These are phyloP conservation scores for Fistulinella cinereoalba DNA, from an alignment of 1,284 basidiomycete species.

Conservation along the genomic window DNA sequence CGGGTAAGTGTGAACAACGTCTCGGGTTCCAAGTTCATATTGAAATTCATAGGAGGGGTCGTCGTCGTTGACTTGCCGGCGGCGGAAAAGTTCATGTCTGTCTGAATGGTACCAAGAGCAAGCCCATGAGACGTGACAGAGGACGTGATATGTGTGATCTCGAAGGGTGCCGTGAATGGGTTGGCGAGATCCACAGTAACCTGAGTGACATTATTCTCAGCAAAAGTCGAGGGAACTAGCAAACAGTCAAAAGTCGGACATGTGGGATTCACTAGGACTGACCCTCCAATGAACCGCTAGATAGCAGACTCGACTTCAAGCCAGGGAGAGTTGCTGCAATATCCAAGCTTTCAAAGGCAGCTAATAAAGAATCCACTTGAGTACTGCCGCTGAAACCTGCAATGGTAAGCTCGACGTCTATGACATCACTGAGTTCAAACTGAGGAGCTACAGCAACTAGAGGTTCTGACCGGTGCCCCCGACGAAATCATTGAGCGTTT, in stretches of 20 bases:
- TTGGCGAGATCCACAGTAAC: conserved; percentile 66
- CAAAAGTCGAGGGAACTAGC: conserved; percentile 66
- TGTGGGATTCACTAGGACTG: conserved; percentile 8
- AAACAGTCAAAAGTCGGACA: conserved; percentile 6
- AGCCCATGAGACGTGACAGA: conserved; percentile 66
- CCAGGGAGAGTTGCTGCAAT: conserved; percentile 63
- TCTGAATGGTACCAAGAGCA: conserved; percentile 61
- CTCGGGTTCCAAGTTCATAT: conserved; percentile 73
- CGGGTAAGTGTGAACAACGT: conserved; percentile 71
- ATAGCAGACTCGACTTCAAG: conserved; percentile 56
- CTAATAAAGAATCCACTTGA: conserved; percentile 53
- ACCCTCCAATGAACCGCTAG: conserved; percentile 56
- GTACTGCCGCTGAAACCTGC: conserved; percentile 64
- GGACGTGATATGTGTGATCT: conserved; percentile 62
- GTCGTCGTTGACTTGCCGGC: conserved; percentile 54
- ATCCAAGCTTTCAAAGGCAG: conserved; percentile 62
- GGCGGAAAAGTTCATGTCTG: conserved; percentile 52
- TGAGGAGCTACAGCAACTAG: conserved; percentile 4
- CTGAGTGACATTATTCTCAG: conserved; percentile 61
- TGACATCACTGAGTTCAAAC: background rate
- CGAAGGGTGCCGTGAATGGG: conserved; percentile 64
- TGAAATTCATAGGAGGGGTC: conserved; percentile 59
- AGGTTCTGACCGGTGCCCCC: conserved; percentile 46
- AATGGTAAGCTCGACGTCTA: conserved; percentile 55
- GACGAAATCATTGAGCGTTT: conserved; percentile 72